Percentiles rank a stretch among this genome's conserved stretches.
These are phyloP conservation scores for Amanita fuliginea DNA, from an alignment of 768 basidiomycete genomes.

Conservation along the genomic window DNA sequence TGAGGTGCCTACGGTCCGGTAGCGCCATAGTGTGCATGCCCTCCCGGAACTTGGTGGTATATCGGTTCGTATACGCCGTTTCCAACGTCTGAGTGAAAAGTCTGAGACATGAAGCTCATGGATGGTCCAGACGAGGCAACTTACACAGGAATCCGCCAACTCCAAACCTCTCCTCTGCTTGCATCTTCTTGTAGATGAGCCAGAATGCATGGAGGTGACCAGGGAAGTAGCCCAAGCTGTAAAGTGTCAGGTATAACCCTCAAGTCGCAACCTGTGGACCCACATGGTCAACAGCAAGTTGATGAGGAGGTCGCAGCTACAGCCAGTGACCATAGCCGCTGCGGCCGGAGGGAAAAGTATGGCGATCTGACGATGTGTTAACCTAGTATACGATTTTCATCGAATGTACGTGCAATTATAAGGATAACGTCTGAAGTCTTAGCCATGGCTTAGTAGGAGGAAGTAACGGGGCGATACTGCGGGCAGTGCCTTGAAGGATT, in stretches of 20 bases:
- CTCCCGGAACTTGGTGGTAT: slow-evolving; percentile 20
- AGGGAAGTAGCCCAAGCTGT: slow-evolving; percentile 68
- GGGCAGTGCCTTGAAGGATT: not conserved
- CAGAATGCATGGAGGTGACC: slow-evolving; percentile 75
- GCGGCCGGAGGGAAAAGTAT: slow-evolving; percentile 80
- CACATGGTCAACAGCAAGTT: slow-evolving; percentile 74
- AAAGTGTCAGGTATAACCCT: not conserved
- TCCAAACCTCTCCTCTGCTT: slow-evolving; percentile 78
- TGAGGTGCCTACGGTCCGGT: slow-evolving; percentile 20
- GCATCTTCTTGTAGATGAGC: slow-evolving; percentile 86
- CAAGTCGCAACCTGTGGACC: slow-evolving; percentile 12
- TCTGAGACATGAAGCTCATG: not conserved
- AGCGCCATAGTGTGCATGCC: slow-evolving; percentile 28
- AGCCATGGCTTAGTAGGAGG: slow-evolving; percentile 26
- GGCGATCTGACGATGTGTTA: slow-evolving; percentile 39
- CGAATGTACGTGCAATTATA: slow-evolving; percentile 46
- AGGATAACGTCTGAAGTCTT: slow-evolving; percentile 67
- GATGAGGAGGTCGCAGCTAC: slow-evolving; percentile 79
- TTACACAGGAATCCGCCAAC: slow-evolving; percentile 64
- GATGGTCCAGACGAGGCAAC: slow-evolving; percentile 22
- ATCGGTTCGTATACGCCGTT: slow-evolving; percentile 31
- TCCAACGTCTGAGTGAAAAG: slow-evolving; percentile 22
- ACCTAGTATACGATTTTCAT: not conserved
- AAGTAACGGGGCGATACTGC: slow-evolving; percentile 1
- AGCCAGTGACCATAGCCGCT: slow-evolving; percentile 67